Percentiles rank a stretch among this genome's conserved stretches.
These are phyloP conservation scores for Russula griseocarnosa DNA, from an alignment of 768 basidiomycete species.

Conservation along the genomic window DNA sequence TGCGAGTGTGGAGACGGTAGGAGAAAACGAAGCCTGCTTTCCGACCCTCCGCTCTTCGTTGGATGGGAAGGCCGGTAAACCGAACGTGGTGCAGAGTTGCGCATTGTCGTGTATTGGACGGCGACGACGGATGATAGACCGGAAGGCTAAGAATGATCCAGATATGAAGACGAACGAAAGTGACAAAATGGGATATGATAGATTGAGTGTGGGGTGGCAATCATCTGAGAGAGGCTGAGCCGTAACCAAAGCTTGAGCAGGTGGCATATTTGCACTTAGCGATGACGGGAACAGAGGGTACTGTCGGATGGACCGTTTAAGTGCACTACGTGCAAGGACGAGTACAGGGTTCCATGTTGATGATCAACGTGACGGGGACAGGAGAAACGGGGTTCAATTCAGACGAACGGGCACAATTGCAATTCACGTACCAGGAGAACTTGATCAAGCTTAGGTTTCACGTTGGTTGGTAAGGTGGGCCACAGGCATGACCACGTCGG, in stretches of 20 bases:
- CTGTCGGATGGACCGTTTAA: not conserved
- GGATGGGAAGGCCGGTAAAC: not conserved
- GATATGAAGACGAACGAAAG: slow-evolving; percentile 5
- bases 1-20: slow-evolving; percentile 16
- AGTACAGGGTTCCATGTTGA: not conserved
- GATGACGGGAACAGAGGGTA: not conserved
- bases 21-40: slow-evolving; percentile 1
- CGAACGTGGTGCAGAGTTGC: not conserved
- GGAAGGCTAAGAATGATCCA: not conserved
- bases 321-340: not conserved
- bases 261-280: slow-evolving; percentile 13
- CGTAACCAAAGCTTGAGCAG: slow-evolving; percentile 1
- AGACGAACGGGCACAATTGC: slow-evolving; percentile 12
- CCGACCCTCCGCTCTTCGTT: not conserved
- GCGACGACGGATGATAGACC: slow-evolving; percentile 1
- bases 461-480: not conserved
- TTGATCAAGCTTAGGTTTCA: not conserved
- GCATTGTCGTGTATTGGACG: not conserved
- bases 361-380: not conserved
- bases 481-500: not conserved
- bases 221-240: slow-evolving; percentile 2
- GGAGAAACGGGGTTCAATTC: not conserved
- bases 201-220: not conserved
- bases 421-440: not conserved
- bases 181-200: slow-evolving; percentile 4